Base-by-base conservation (phyloP, 2,329 filamentous ascomycete species). In the Chalaropsis ovoidea region DNA sequence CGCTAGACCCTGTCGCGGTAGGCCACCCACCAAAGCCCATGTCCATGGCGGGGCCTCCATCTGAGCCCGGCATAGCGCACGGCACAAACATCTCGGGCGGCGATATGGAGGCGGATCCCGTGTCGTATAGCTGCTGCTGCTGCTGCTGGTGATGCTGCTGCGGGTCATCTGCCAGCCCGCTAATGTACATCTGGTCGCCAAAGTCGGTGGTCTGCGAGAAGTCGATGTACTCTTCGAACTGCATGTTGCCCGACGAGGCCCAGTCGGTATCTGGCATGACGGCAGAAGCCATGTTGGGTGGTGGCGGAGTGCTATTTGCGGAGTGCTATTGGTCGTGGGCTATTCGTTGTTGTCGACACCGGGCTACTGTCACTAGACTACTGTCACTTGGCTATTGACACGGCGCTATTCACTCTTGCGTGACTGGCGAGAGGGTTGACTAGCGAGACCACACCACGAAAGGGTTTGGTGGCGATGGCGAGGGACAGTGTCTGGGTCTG, bases 131-230 rank as follows among this genome's bases (percentile, higher is more conserved):
- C 17, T 24, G 47, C 6, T 49, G n/a, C 22, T 49, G 58, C 39
- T 42, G 17, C n/a, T 39, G 58, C 39, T 49, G 58, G 17, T 42
- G 17, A 10, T 39, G 58, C 39, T 31, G 13, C 17, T 31, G 17
- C 7, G 41, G 43, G 27, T 47, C 22, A 41, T 47, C 41, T 19
- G 22, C 39, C 13, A 62, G 41, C 13, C 61, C 61, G 17, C 61
- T 62, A 45, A 62, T 62, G 41, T n/a, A 62, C 61, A 62, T 62
- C n/a, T 62, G 61, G 42, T 62, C 61, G 10, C 43, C 43, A 47
- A 62, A 62, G 42, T 62, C 61, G 22, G 61, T 45, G 22, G 61
- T 11, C 42, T 62, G 42, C 19, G 61, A 47, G 22, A 49, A 62
- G 19, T 62, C 61, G 61, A 62, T 3, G 15, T 45, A 45, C 10